A percentile compares a stretch with the other conserved stretches of the same genome.
phyloP scores from a whole-genome alignment of 169 alveolate genomes.

The Plasmodium yoelii region DNA sequence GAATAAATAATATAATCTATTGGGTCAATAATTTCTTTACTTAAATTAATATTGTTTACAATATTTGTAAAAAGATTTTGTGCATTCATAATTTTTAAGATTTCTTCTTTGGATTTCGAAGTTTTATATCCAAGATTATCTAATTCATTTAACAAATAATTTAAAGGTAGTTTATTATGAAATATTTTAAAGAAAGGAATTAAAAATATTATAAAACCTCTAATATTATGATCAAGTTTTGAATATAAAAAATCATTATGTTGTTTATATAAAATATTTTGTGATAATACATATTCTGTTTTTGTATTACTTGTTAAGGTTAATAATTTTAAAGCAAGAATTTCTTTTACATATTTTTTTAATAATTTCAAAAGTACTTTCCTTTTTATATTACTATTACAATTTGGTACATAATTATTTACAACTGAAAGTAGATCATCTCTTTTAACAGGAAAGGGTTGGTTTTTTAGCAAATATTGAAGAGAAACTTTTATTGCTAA shows the following conservation, averaged over 20 bases:
- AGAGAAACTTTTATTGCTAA: slow-evolving; percentile 49
- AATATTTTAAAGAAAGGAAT: slow-evolving; percentile 44
- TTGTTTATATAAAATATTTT: slow-evolving; percentile 27
- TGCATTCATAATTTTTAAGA: slow-evolving; percentile 21
- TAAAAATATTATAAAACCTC: slow-evolving; percentile 56
- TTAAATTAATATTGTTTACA: slow-evolving; percentile 2
- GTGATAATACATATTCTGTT: slow-evolving; percentile 57
- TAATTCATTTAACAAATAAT: slow-evolving; percentile 31
- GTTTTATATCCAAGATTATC: slow-evolving; percentile 16
- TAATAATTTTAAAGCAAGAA: slow-evolving; percentile 57
- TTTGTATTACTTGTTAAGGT: slow-evolving; percentile 30
- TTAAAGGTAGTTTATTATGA: slow-evolving; percentile 67
- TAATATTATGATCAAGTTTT: slow-evolving; percentile 37
- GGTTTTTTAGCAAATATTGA: slow-evolving; percentile 44
- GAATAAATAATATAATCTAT: slow-evolving; percentile 29
- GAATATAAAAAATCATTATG: slow-evolving; percentile 67
- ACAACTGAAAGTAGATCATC: slow-evolving; percentile 35
- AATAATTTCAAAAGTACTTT: slow-evolving; percentile 15
- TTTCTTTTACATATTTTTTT: slow-evolving; percentile 28
- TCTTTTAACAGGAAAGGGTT: slow-evolving; percentile 72
- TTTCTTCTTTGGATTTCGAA: slow-evolving; percentile 45
- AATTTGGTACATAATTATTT: slow-evolving; percentile 32
- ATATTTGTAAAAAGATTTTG: slow-evolving; percentile 28
- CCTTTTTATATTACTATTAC: slow-evolving; percentile 34
- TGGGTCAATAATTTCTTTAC: slow-evolving; percentile 17